Evolutionary conservation across 2,329 filamentous ascomycete species (phyloP).

Genomic region (Rhynchosporium secalis): DNA sequence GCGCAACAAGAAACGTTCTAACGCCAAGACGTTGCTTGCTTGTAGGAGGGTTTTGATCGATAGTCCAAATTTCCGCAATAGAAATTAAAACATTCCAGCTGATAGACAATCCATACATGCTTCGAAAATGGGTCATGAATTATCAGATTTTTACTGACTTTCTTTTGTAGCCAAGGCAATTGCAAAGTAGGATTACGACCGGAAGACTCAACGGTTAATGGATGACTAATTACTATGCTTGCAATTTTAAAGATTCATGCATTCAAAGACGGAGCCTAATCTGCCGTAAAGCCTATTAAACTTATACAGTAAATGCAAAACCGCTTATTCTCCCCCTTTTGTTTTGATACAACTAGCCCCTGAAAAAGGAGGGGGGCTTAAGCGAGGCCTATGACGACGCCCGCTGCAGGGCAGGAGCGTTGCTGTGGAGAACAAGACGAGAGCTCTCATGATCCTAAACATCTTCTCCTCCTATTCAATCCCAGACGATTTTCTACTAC

Average conservation of each 20-base stretch:
- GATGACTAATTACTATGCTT: not conserved
- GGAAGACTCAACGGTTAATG: not conserved
- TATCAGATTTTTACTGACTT: too few relatives aligned
- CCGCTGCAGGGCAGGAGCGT: not conserved
- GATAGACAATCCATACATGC: too few relatives aligned
- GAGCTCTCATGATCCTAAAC: constrained; percentile 6
- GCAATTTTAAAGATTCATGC: too few relatives aligned
- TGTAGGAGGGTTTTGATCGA: too few relatives aligned
- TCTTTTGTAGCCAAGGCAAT: too few relatives aligned
- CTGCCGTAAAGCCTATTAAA: not conserved
- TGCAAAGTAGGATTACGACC: too few relatives aligned
- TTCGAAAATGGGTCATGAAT: too few relatives aligned
- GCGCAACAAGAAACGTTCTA: too few relatives aligned
- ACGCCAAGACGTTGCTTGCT: too few relatives aligned
- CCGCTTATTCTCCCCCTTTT: not conserved
- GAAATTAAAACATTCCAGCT: too few relatives aligned
- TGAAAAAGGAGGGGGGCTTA: constrained; percentile 3
- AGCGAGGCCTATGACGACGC: constrained; percentile 13
- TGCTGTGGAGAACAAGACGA: constrained; percentile 8
- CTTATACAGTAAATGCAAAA: not conserved
- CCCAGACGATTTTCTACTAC: not conserved
- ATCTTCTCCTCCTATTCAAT: not conserved
- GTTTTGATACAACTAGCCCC: not conserved
- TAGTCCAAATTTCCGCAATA: too few relatives aligned
- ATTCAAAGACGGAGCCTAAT: too few relatives aligned